Evolutionary conservation across 2,329 filamentous ascomycete species (phyloP).

Genomic region (Claviceps paspali): DNA sequence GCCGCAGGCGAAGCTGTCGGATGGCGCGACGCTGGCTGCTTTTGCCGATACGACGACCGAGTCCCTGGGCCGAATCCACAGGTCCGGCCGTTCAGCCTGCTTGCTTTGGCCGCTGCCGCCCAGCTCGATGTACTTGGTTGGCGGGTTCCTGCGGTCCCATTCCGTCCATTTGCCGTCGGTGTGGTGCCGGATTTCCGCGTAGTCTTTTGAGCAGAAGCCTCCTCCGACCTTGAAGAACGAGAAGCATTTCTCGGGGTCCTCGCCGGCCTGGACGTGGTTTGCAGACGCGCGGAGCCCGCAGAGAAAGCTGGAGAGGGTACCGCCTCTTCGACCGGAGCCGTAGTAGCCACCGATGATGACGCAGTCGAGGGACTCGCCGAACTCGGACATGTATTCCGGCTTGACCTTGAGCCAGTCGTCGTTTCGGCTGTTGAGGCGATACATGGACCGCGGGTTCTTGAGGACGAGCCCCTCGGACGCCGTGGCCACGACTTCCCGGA

Average conservation of each 20-base stretch:
- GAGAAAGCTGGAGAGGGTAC: constrained; percentile 71
- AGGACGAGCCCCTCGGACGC: constrained; percentile 81
- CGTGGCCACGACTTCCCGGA: constrained; percentile 73
- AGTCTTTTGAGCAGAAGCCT: constrained; percentile 74
- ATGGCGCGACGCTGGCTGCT: constrained; percentile 60
- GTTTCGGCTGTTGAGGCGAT: constrained; percentile 76
- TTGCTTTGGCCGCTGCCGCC: constrained; percentile 56
- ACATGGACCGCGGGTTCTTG: constrained; percentile 82
- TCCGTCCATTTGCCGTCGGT: constrained; percentile 86
- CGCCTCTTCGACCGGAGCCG: constrained; percentile 73
- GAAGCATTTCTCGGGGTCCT: constrained; percentile 58
- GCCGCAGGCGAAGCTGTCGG: constrained; percentile 62
- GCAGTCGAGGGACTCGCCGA: constrained; percentile 84
- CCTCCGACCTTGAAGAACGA: constrained; percentile 99
- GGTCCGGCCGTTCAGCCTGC: constrained; percentile 68
- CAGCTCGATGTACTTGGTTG: constrained; percentile 64
- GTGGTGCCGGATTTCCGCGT: constrained; percentile 62
- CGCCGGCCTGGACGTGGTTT: constrained; percentile 43
- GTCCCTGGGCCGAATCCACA: constrained; percentile 83
- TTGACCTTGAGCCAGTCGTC: constrained; percentile 99
- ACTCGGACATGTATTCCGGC: constrained; percentile 94
- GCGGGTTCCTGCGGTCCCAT: constrained; percentile 67
- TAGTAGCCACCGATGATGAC: constrained; percentile 86
- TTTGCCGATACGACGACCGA: constrained; percentile 83
- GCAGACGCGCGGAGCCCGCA: constrained; percentile 70